A percentile compares a stretch with the other conserved stretches of the same genome.
phyloP scores from a whole-genome alignment of 2,329 filamentous ascomycete species.

The Hypoxylon sp. region DNA sequence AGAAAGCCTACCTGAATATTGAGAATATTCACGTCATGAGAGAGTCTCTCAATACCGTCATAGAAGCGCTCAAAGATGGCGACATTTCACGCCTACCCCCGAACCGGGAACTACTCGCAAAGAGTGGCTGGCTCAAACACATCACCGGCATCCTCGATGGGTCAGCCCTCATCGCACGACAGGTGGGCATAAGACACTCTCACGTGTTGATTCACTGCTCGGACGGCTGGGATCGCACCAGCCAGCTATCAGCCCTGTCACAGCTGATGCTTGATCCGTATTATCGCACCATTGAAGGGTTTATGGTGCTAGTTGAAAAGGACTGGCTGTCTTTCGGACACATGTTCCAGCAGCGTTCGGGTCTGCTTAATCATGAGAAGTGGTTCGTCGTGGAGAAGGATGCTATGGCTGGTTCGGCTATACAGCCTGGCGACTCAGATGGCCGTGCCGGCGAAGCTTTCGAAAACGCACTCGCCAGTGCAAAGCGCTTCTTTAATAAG shows the following conservation, averaged over 20 bases:
- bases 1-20: constrained; percentile 93
- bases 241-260: constrained; percentile 89
- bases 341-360: constrained; percentile 95
- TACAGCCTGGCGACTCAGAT: constrained; percentile 72
- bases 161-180: constrained; percentile 83
- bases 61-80: constrained; percentile 92
- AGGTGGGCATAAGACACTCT: constrained; percentile 91
- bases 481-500: constrained; percentile 91
- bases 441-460: constrained; percentile 77
- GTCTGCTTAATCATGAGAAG: constrained; percentile 88
- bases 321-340: constrained; percentile 98
- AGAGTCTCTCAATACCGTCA: constrained; percentile 85
- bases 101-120: constrained; percentile 81
- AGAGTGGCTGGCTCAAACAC: constrained; percentile 92
- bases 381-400: constrained; percentile 94
- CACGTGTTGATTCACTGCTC: constrained; percentile 98
- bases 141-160: constrained; percentile 87
- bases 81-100: constrained; percentile 87
- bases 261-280: constrained; percentile 97
- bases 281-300: constrained; percentile 92
- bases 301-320: constrained; percentile 94
- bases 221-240: constrained; percentile 97
- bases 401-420: constrained; percentile 72
- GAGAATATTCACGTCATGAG: constrained; percentile 99
- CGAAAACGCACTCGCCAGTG: constrained; percentile 85